Conservation (phyloP, 371 early-diverging fungal species). For the Encephalitozoon intestinalis region DNA sequence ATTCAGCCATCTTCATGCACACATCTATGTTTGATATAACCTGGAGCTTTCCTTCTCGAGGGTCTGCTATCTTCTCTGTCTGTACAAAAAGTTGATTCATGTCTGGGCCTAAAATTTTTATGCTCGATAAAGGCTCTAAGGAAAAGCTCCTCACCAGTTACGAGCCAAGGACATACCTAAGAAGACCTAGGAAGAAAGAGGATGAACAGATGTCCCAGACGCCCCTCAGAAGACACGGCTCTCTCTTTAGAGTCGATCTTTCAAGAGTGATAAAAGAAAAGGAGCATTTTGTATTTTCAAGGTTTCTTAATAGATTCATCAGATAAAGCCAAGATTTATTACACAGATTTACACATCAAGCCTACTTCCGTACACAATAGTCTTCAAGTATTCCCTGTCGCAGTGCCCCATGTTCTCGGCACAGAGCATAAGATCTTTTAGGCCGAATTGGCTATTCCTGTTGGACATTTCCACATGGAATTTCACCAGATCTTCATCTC, state of each 20-base stretch:
- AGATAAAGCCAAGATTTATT: not conserved
- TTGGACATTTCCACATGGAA: not conserved
- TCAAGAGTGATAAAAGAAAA: not conserved
- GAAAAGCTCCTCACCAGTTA: not conserved
- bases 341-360: not conserved
- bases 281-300: slow-evolving; percentile 4
- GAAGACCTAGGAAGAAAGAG: not conserved
- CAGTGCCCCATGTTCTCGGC: not conserved
- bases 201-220: not conserved
- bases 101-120: slow-evolving; percentile 18
- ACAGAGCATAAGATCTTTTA: not conserved
- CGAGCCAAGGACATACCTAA: not conserved
- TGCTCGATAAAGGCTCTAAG: not conserved
- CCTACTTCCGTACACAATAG: not conserved
- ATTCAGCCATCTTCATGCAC: slow-evolving; percentile 82
- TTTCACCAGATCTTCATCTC: not conserved
- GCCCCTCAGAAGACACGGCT: not conserved
- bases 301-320: slow-evolving; percentile 10
- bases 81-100: slow-evolving; percentile 38
- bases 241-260: slow-evolving; percentile 2
- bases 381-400: not conserved
- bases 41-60: slow-evolving; percentile 92
- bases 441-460: not conserved
- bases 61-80: slow-evolving; percentile 84
- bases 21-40: slow-evolving; percentile 93